Conservation (phyloP, 768 basidiomycete species). For the Pleurotus sapidus region DNA sequence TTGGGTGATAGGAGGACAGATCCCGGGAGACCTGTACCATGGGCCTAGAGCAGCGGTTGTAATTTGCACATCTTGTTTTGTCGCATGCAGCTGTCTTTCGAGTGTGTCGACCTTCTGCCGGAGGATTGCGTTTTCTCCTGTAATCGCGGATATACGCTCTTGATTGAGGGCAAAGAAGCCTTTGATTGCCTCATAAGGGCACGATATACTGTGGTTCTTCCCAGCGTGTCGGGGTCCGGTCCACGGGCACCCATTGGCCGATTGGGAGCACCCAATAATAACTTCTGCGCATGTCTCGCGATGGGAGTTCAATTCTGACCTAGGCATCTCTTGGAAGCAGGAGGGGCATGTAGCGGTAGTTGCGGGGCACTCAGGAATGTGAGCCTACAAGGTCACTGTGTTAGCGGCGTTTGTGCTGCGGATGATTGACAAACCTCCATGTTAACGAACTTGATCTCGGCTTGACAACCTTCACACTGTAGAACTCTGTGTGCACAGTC, state of each 20-base stretch:
- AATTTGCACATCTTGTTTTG: conserved; percentile 54
- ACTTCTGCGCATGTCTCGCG: conserved; percentile 33
- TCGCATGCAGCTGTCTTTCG: conserved; percentile 49
- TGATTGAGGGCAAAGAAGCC: conserved; percentile 51
- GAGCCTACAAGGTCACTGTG: conserved; percentile 25
- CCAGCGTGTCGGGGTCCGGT: conserved; percentile 38
- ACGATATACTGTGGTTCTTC: conserved; percentile 35
- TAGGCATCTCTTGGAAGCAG: conserved; percentile 34
- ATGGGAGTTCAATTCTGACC: conserved; percentile 32
- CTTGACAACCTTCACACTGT: conserved; percentile 37
- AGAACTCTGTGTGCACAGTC: conserved; percentile 32
- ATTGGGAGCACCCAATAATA: conserved; percentile 42
- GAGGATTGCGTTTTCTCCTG: conserved; percentile 64
- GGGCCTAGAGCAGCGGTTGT: conserved; percentile 63
- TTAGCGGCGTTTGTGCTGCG: not conserved
- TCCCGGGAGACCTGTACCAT: conserved; percentile 46
- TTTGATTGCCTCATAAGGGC: conserved; percentile 60
- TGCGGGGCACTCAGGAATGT: conserved; percentile 35
- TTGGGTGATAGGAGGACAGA: conserved; percentile 13
- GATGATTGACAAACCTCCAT: conserved; percentile 31
- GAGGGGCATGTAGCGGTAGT: conserved; percentile 33
- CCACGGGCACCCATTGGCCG: conserved; percentile 52
- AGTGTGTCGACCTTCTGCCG: conserved; percentile 55
- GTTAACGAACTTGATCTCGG: conserved; percentile 28
- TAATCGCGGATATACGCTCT: conserved; percentile 37